Base-by-base conservation (phyloP, 805 yeast genomes). In the Cyberlindnera nakhonratchasimensis region DNA sequence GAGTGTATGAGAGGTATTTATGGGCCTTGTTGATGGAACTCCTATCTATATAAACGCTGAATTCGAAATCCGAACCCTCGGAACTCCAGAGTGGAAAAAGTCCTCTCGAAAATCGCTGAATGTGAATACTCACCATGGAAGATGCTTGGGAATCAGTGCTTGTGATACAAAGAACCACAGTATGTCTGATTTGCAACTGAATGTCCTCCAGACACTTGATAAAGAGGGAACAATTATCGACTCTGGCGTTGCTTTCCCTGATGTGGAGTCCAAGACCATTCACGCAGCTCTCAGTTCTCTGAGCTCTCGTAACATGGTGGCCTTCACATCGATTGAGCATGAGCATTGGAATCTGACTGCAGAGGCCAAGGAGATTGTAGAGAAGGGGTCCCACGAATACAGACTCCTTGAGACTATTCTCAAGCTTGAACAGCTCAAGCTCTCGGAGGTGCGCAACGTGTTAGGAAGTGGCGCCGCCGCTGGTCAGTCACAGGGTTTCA, bases 401-500 rank as follows among this genome's bases (percentile, higher is more conserved):
- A 78, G 95, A 53, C 72, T 93, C 36, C 74, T 87, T 50, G 86
- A 82, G 61, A 88, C 93, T 34, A 71, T 85, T 42, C 75, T 79
- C 54, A 71, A 82, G 35, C 65, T 90, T 38, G 95, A 85, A 43
- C 89, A 91, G 28, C 73, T 93, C 56, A 86, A 85, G 59, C 81
- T 93, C 54, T 63, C 84, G 19, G 97, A 91, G 40, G 86, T 85
- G 40, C 67, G 68, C 38, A 62, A 80, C 42, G 75, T 82, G 51
- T 71, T 91, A 67, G 39, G 39, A n/a, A 29, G 21, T 20, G 34
- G 30, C 19, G 42, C 35, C 28, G 9, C 23, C n/a, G 39, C 39
- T 21, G 99, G 99, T 50, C 99, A 93, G 70, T 96, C 95, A 54
- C 82, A 90, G 58, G 99, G 98, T 14, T 95, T 93, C 77, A 91